These are phyloP conservation scores for Citrullus mucosospermus DNA, from an alignment of 306 rosid species.

Conservation along the genomic window DNA sequence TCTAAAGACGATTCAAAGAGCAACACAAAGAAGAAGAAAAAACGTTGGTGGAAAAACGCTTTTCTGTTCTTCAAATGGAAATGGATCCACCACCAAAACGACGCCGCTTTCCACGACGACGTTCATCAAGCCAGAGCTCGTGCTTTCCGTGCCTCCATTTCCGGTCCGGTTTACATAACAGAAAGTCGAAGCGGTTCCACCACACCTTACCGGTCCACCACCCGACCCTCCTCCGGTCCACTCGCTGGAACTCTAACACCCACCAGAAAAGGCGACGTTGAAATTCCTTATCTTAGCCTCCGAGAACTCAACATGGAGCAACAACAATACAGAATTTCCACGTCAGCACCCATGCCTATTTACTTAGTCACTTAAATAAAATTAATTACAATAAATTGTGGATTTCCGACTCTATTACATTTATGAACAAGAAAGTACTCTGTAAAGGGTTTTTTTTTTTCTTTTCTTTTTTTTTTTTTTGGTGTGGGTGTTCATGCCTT, in stretches of 20 bases:
- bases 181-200: constrained; percentile 62
- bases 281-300: constrained; percentile 66
- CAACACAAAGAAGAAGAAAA: constrained; percentile 18
- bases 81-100: constrained; percentile 17
- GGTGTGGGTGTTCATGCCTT: neutral
- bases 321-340: constrained; percentile 42
- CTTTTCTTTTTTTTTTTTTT: neutral
- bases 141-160: constrained; percentile 58
- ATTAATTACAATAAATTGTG: neutral
- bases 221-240: constrained; percentile 55
- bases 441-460: neutral
- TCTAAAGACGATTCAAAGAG: constrained; percentile 54
- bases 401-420: too few species aligned
- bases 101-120: constrained; percentile 16
- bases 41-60: constrained; percentile 78
- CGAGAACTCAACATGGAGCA: constrained; percentile 82
- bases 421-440: too few species aligned
- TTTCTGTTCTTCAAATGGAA: constrained; percentile 66
- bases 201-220: constrained; percentile 40
- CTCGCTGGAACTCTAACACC: constrained; percentile 58
- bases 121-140: constrained; percentile 71
- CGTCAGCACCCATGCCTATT: constrained; percentile 68
- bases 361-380: constrained; percentile 52
- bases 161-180: constrained; percentile 72
- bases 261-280: constrained; percentile 26